Evolutionary conservation across 78 protist species (phyloP), one percentile per base, ranked within the genome.

Genomic region (Polysphondylium violaceum): DNA sequence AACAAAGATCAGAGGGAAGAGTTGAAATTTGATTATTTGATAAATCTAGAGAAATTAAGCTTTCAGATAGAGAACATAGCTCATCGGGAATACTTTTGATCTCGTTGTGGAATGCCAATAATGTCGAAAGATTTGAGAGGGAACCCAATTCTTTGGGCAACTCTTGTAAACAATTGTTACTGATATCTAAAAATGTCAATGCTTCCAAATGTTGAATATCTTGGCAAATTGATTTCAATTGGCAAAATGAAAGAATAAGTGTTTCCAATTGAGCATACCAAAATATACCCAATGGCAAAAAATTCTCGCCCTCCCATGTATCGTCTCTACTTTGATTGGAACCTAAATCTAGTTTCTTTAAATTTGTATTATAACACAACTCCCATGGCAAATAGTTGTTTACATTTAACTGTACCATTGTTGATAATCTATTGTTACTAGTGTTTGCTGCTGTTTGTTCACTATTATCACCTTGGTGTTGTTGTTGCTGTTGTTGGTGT

Each of bases 141-240:
- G 21, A 41, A 2, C 79, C 71, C 2, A 83, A 41, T 44, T 69
- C 91, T n/a, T 9, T 11, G 27, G 91, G 91, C 29, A 83, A 16
- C 1, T 69, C 59, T 3, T 40, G 41, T 0, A 83, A 4, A 19
- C n/a, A 29, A 59, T 83, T 83, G 25, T 65, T 33, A 44, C 51
- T 27, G 29, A 83, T 60, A 58, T 83, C 91, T 27, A 83, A 59
- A 59, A 69, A 31, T 1, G 91, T 83, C 25, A 83, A 43, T 69
- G 91, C 51, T 41, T 29, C 56, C 17, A 83, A 43, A 59, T 83
- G 91, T 55, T 83, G 91, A 43, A 83, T 58, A 83, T 83, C 91
- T 5, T 31, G 23, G n/a, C 35, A 56, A 41, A 83, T 55, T 58
- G 91, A 74, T 4, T 31, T 8, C 9, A 83, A 44, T 43, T 69